These are phyloP conservation scores for Paxillus involutus DNA, from an alignment of 768 basidiomycete species.

Conservation along the genomic window DNA sequence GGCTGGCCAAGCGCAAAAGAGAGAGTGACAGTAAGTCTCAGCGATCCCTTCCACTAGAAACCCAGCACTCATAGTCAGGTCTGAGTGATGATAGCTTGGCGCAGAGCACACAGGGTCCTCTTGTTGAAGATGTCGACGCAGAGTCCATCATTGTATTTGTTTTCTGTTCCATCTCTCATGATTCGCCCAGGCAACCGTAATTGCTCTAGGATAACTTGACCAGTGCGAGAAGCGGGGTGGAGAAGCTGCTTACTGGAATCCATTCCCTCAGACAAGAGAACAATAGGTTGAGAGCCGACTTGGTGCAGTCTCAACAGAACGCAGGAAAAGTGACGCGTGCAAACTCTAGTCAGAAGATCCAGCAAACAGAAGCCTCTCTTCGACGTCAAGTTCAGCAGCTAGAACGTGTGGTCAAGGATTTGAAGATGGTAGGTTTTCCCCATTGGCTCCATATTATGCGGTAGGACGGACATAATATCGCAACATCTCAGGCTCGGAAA, in stretches of 20 bases:
- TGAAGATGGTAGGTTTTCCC: conserved; percentile 6
- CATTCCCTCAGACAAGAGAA: conserved; percentile 11
- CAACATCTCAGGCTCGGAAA: conserved; percentile 6
- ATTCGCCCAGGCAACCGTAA: not conserved
- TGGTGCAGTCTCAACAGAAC: not conserved
- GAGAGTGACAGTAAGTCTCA: not conserved
- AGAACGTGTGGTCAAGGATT: conserved; percentile 2
- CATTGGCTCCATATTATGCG: too few relatives aligned
- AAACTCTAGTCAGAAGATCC: not conserved
- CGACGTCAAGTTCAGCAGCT: conserved; percentile 10
- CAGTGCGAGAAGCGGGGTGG: conserved; percentile 3
- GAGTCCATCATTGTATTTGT: conserved; percentile 10
- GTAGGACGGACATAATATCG: not conserved
- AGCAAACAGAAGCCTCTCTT: not conserved
- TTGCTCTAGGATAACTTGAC: conserved; percentile 9
- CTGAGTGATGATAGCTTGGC: not conserved
- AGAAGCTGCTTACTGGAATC: conserved; percentile 9
- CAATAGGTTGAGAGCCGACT: conserved; percentile 1
- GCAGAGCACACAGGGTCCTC: not conserved
- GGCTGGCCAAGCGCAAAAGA: not conserved
- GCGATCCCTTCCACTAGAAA: not conserved
- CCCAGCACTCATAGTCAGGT: not conserved
- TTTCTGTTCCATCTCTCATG: not conserved
- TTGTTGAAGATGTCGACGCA: not conserved
- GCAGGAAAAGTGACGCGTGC: not conserved